Conservation (phyloP, 148 eudicot species). For the Chenopodium quinoa region DNA sequence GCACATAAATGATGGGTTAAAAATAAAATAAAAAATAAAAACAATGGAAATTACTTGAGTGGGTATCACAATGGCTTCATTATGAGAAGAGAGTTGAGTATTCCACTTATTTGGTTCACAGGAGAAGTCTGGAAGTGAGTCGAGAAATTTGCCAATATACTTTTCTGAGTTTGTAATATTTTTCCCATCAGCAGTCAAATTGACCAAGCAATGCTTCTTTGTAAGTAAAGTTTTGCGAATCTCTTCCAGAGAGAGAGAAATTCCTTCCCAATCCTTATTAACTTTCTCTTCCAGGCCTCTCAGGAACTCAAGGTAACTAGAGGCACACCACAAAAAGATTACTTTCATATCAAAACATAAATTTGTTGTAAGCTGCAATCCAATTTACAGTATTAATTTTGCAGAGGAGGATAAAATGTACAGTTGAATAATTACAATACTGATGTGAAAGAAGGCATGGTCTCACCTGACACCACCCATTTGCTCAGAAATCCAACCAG, state of each 20-base stretch:
- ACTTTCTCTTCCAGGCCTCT: constrained; percentile 67
- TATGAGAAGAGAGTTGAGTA: constrained; percentile 57
- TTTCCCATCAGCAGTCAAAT: constrained; percentile 90
- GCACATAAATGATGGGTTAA: not conserved
- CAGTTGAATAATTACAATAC: not conserved
- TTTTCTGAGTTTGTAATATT: constrained; percentile 62
- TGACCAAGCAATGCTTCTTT: constrained; percentile 75
- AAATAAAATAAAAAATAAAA: not conserved
- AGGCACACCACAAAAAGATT: constrained; percentile 24
- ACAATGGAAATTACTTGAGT: constrained; percentile 66
- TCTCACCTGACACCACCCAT: constrained; percentile 93
- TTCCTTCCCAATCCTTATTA: constrained; percentile 76
- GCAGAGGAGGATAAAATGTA: not conserved
- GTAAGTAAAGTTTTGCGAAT: constrained; percentile 73
- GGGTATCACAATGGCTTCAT: constrained; percentile 94
- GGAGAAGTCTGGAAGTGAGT: constrained; percentile 63
- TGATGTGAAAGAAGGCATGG: constrained; percentile 7
- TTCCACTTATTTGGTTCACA: constrained; percentile 57
- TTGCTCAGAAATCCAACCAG: constrained; percentile 96
- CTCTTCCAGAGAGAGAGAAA: constrained; percentile 85
- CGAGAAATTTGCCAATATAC: constrained; percentile 71
- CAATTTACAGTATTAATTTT: not conserved
- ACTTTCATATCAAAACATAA: constrained; percentile 11
- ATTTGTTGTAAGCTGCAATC: not conserved
- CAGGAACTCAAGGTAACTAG: constrained; percentile 83